A percentile compares a stretch with the other conserved stretches of the same genome.
Evolutionary conservation across 1,284 basidiomycete species (phyloP).

Genomic region (Puccinia novopanici): DNA sequence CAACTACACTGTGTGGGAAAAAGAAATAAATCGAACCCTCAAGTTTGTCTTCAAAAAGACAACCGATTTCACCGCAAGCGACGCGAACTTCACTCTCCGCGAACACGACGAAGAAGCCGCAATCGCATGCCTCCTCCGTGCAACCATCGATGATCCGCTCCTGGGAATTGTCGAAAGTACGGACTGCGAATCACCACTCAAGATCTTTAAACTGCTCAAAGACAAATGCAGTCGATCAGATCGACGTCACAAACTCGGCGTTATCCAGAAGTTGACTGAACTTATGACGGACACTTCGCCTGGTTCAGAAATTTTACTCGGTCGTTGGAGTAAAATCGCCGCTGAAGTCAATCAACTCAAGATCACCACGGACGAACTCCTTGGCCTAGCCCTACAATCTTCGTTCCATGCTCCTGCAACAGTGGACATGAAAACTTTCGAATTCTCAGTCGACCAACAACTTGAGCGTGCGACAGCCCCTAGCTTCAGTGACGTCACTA

Average conservation of each 20-base stretch:
- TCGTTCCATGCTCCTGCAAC: background rate
- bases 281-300: background rate
- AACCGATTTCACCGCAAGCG: background rate
- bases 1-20: background rate
- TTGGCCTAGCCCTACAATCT: background rate
- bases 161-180: background rate
- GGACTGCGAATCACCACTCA: background rate
- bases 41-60: background rate
- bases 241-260: background rate
- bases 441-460: constrained; percentile 1
- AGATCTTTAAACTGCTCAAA: background rate
- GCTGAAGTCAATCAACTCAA: background rate
- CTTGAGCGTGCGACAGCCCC: background rate
- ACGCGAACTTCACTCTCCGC: background rate
- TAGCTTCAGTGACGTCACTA: background rate
- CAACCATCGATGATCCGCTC: background rate
- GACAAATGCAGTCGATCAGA: background rate
- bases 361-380: background rate
- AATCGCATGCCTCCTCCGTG: background rate
- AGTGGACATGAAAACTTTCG: background rate
- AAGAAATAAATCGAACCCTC: background rate
- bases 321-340: background rate
- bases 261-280: background rate
- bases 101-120: background rate
- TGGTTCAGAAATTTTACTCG: background rate